Evolutionary conservation across 164 flowering plant genomes (phyloP), one percentile per base, ranked within the genome.

Genomic region (Tetracentron sinense): DNA sequence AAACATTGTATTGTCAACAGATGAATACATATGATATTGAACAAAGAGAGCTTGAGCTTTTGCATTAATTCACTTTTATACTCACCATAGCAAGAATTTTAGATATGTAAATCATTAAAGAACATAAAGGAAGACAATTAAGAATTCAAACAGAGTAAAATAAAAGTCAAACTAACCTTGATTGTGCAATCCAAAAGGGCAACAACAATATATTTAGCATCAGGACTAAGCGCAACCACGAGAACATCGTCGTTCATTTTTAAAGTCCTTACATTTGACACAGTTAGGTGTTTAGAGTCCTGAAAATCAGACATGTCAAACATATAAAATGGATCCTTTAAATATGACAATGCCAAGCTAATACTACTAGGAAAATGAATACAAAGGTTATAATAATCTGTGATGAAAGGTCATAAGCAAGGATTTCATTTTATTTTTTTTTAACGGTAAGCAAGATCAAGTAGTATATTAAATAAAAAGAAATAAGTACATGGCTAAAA

Each of bases 231-330:
- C 44, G 80, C 86, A 67, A 92, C 81, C 42, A 66, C 90, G 28
- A 79, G 73, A 75, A 84, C 97, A 74, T 85, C 99, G 70, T 87
- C 85, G 58, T 84, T 79, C 97, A 95, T 84, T 67, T 80, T 85
- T 84, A 81, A 61, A 44, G 81, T 81, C 74, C 74, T 81, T 27
- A 69, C 72, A 72, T 85, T 81, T 58, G 83, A 72, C 53, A 84
- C 82, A 15, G 80, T 67, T 30, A 85, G 74, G 6, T 75, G 81
- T 69, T 83, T 82, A 19, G 90, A 62, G 42, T 75, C 88, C 97
- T 91, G 90, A 25, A 65, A 62, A 53, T 19, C 17, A 72, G 29
- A 65, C 55, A 42, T 56, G 30, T 55, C 31, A 60, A 20, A 47
- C 48, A 56, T 10, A 26, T 7, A n/a, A 61, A 51, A 30, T 16